These are phyloP conservation scores for Lagerstroemia speciosa DNA, from an alignment of 345 rosid genomes.

Conservation along the genomic window DNA sequence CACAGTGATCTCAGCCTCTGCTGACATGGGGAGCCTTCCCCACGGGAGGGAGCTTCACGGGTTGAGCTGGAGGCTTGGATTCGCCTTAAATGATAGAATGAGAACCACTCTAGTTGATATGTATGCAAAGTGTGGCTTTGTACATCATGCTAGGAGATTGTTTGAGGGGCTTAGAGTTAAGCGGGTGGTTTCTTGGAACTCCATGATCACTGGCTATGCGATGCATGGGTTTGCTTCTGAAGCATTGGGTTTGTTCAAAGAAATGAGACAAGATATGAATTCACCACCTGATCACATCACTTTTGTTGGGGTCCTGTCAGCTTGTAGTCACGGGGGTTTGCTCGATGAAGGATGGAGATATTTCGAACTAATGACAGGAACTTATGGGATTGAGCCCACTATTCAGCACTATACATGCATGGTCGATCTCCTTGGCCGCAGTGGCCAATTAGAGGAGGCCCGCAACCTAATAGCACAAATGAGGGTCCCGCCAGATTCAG, in stretches of 20 bases:
- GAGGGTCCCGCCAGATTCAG: slow-evolving; percentile 25
- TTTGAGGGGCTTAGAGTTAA: slow-evolving; percentile 22
- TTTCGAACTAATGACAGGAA: slow-evolving; percentile 21
- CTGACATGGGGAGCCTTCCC: slow-evolving; percentile 21
- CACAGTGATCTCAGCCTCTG: slow-evolving; percentile 23
- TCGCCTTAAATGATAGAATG: slow-evolving; percentile 22
- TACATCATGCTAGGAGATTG: slow-evolving; percentile 23
- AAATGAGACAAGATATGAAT: slow-evolving; percentile 14
- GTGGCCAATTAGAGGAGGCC: slow-evolving; percentile 31
- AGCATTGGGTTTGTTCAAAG: slow-evolving; percentile 23
- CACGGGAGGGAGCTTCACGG: slow-evolving; percentile 32
- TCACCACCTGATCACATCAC: slow-evolving; percentile 24
- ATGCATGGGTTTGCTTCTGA: slow-evolving; percentile 25
- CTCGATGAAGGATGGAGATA: slow-evolving; percentile 22
- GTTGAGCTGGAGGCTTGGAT: slow-evolving; percentile 24
- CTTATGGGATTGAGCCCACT: slow-evolving; percentile 19
- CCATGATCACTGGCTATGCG: slow-evolving; percentile 35
- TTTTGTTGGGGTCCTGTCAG: slow-evolving; percentile 29
- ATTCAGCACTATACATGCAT: slow-evolving; percentile 34
- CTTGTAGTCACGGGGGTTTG: slow-evolving; percentile 35
- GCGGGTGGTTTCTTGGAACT: slow-evolving; percentile 28
- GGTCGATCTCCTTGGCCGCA: slow-evolving; percentile 32
- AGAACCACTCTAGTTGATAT: slow-evolving; percentile 20
- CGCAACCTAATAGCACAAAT: slow-evolving; percentile 22
- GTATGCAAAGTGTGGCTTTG: slow-evolving; percentile 19